phyloP scores from a whole-genome alignment of 106 monocot species.

The Allium fistulosum region DNA sequence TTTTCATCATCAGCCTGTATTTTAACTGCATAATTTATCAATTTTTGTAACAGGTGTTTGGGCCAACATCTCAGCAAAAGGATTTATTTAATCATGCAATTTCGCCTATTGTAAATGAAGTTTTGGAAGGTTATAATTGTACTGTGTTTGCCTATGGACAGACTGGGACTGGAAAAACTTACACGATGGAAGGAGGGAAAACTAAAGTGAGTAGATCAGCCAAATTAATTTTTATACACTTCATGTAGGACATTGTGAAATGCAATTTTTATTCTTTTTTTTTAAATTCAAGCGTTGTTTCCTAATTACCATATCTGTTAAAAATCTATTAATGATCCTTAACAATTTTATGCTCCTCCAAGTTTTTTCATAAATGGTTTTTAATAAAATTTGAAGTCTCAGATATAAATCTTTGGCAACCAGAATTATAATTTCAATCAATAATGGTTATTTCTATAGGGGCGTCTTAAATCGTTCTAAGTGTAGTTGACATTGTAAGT shows the following conservation, averaged over 20 bases:
- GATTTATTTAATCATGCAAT: conserved; percentile 12
- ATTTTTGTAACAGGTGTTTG: conserved; percentile 6
- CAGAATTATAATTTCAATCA: not conserved
- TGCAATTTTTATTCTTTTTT: not conserved
- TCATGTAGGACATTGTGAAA: not conserved
- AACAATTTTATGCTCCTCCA: not conserved
- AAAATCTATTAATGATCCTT: not conserved
- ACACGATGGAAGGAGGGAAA: conserved; percentile 13
- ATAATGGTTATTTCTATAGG: not conserved
- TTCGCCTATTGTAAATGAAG: conserved; percentile 9
- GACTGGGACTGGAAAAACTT: conserved; percentile 14
- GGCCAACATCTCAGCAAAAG: conserved; percentile 10
- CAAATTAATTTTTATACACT: not conserved
- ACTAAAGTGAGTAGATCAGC: conserved; percentile 2
- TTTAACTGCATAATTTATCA: not conserved
- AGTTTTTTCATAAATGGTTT: not conserved
- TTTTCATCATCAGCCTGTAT: not conserved
- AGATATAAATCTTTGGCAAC: not conserved
- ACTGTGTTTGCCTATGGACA: conserved; percentile 14
- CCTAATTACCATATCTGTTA: not conserved
- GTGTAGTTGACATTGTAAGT: not conserved
- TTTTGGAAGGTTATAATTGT: conserved; percentile 13
- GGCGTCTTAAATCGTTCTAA: not conserved
- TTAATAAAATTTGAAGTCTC: not conserved
- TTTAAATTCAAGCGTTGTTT: not conserved